Percentiles rank a stretch among this genome's conserved stretches.
Conservation (phyloP, 2,329 filamentous ascomycete genomes). For the Fusarium sp. region DNA sequence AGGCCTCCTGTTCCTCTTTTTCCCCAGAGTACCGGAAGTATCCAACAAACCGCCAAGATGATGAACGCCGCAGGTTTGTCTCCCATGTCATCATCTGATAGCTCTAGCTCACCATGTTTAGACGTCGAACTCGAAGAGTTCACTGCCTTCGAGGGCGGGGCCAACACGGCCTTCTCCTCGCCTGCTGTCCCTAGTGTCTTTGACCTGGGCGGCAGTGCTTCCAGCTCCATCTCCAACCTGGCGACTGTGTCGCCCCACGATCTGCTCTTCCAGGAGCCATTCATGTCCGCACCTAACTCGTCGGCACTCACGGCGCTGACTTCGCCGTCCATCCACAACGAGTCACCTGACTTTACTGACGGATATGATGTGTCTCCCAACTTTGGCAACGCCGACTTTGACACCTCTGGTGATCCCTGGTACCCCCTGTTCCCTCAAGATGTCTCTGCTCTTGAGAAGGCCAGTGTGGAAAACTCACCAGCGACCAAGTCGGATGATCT, state of each 20-base stretch:
- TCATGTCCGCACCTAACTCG: slow-evolving; percentile 83
- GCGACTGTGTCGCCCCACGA: slow-evolving; percentile 88
- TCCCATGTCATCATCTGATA: neutral
- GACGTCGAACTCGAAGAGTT: slow-evolving; percentile 70
- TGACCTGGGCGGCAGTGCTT: slow-evolving; percentile 60
- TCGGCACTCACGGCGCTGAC: slow-evolving; percentile 85
- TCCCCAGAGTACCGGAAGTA: slow-evolving; percentile 66
- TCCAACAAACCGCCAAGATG: slow-evolving; percentile 57
- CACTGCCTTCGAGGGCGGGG: slow-evolving; percentile 64
- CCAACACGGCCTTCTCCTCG: slow-evolving; percentile 63
- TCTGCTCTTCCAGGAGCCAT: slow-evolving; percentile 75
- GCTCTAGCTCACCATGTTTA: slow-evolving; percentile 52
- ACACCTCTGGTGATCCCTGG: slow-evolving; percentile 69
- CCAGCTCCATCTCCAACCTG: slow-evolving; percentile 64
- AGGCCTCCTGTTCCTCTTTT: slow-evolving; percentile 81
- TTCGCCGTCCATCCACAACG: slow-evolving; percentile 82
- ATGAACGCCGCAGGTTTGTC: slow-evolving; percentile 56
- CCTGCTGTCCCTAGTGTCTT: slow-evolving; percentile 62
- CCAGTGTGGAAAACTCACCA: slow-evolving; percentile 55
- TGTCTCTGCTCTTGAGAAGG: slow-evolving; percentile 39
- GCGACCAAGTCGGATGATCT: slow-evolving; percentile 59
- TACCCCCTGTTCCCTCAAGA: slow-evolving; percentile 77
- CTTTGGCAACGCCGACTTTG: slow-evolving; percentile 71
- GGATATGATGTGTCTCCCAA: slow-evolving; percentile 82
- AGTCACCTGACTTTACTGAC: slow-evolving; percentile 77